Percentiles rank a stretch among this genome's conserved stretches.
Evolutionary conservation across 176 grass and related monocot species (phyloP).

Genomic region (Tillandsia fasciculata): DNA sequence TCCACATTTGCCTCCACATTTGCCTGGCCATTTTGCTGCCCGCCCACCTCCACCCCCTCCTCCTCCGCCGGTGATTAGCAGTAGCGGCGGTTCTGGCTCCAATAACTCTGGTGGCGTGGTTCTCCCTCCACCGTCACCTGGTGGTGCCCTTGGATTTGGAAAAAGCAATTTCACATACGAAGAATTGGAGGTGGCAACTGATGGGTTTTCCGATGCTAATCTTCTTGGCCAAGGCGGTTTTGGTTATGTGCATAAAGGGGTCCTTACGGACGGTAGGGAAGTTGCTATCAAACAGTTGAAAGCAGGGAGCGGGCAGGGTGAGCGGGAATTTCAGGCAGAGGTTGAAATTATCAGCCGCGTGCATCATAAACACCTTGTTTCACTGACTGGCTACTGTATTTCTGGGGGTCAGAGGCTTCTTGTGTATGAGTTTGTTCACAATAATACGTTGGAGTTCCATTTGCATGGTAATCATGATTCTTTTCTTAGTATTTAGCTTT

Average conservation of each 20-base stretch:
- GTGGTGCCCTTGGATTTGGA: constrained; percentile 26
- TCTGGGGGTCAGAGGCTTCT: constrained; percentile 53
- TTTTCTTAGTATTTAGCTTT: neutral
- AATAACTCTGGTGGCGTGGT: constrained; percentile 54
- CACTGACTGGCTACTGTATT: constrained; percentile 67
- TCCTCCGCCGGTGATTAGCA: constrained; percentile 42
- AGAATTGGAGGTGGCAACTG: constrained; percentile 51
- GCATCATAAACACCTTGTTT: constrained; percentile 80
- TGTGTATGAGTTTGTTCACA: constrained; percentile 72
- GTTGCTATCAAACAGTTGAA: constrained; percentile 80
- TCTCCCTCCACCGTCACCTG: constrained; percentile 35
- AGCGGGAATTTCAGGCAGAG: constrained; percentile 75
- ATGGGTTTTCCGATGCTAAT: constrained; percentile 74
- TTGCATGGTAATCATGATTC: constrained; percentile 52
- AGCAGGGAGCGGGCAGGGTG: constrained; percentile 59
- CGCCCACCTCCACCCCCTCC: constrained; percentile 21
- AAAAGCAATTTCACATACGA: constrained; percentile 88
- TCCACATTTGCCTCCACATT: constrained; percentile 39
- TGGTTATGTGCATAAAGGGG: constrained; percentile 68
- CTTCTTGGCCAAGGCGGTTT: constrained; percentile 88
- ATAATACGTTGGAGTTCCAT: constrained; percentile 71
- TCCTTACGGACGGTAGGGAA: constrained; percentile 61
- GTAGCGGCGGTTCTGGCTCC: constrained; percentile 51
- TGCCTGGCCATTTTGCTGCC: neutral
- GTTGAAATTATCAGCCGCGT: constrained; percentile 83